Conservation (phyloP, 768 basidiomycete species). For the Cystofilobasidium ferigula region DNA sequence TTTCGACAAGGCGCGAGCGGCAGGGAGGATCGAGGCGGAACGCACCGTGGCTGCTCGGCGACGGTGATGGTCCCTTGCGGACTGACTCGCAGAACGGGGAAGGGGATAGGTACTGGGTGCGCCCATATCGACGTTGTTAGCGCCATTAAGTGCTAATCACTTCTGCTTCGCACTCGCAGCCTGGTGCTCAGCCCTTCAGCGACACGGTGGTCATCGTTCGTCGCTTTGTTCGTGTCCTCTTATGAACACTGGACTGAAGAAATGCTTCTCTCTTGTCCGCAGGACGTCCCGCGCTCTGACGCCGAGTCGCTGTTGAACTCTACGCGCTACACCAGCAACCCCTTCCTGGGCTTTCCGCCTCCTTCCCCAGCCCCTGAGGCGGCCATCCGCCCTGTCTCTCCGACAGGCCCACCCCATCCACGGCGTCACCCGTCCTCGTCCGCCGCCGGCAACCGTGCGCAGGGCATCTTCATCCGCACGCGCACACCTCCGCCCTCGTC, state of each 20-base stretch:
- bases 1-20: too few species aligned
- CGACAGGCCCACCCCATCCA: too few species aligned
- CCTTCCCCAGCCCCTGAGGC: too few species aligned
- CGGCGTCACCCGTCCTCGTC: too few species aligned
- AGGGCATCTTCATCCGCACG: too few species aligned
- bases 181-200: background rate
- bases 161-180: too few species aligned
- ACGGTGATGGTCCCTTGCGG: background rate
- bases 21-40: background rate
- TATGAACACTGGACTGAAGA: too few species aligned
- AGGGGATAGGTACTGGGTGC: background rate
- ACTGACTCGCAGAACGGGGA: background rate
- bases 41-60: background rate
- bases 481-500: too few species aligned
- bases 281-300: background rate
- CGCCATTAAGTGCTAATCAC: too few species aligned
- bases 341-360: too few species aligned
- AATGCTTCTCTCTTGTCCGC: background rate
- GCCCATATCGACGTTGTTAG: background rate
- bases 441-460: too few species aligned
- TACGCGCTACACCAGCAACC: background rate
- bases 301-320: background rate
- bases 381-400: too few species aligned
- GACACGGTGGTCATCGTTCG: background rate
- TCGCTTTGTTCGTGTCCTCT: background rate